Base-by-base conservation (phyloP, 371 early-diverging fungal species). In the Mortierella sp. region DNA sequence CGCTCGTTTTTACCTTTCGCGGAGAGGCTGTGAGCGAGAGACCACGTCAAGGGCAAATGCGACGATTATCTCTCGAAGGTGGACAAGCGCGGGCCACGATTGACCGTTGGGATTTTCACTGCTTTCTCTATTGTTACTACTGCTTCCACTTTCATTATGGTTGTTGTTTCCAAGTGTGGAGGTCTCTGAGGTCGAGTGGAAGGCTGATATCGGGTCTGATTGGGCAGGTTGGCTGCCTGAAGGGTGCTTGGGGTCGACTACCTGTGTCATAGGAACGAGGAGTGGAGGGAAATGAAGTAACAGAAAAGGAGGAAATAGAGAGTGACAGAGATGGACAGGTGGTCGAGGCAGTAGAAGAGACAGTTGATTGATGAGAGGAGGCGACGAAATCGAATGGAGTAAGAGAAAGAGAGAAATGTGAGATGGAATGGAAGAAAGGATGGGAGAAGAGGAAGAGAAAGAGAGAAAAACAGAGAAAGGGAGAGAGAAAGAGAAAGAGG, bases 31-130 rank as follows among this genome's bases (percentile, higher is more conserved):
- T 1, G 73, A 26, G 29, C 59, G 30, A 23, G 80, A 23, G 48
- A 67, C 51, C 0, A 29, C 48, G 43, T 79, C 73, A 26, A 70
- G 21, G 45, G 66, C 9, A 55, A 79, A 66, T 4, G 80, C 67
- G 11, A 51, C 19, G n/a, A 62, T 18, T 0, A 66, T 67, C 47
- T 79, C 69, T 6, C 73, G 66, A 57, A 60, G 63, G 43, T 58
- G 63, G 60, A 59, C 15, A 25, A 73, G 70, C 12, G 57, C 63
- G 11, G 80, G 73, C 74, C 70, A 79, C 25, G 62, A 66, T 37
- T 59, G 57, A 5, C 6, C 15, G 4, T 23, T 9, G 45, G n/a
- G 45, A 12, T 21, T n/a, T n/a, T n/a, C n/a, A n/a, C n/a, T n/a
- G n/a, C n/a, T n/a, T n/a, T n/a, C n/a, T n/a, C n/a, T 56, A 18